Percentiles rank a stretch among this genome's conserved stretches.
Evolutionary conservation across 2,329 filamentous ascomycete species (phyloP).

Genomic region (Dendryphion nanum): DNA sequence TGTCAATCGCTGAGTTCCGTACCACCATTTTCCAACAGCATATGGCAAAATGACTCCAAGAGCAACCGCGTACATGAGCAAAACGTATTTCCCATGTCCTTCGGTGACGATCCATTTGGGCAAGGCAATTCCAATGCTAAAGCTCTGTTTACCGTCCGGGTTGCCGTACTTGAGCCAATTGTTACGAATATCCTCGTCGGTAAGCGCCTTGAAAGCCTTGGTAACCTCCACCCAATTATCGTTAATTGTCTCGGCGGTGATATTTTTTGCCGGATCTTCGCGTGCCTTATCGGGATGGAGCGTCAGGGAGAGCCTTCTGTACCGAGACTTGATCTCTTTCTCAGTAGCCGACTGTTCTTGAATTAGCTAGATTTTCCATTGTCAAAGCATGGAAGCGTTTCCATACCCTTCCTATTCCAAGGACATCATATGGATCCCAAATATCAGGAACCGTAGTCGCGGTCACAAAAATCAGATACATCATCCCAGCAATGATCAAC

Average conservation of each 20-base stretch:
- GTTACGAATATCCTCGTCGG: constrained; percentile 94
- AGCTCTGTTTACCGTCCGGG: constrained; percentile 96
- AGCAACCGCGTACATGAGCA: constrained; percentile 83
- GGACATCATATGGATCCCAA: constrained; percentile 96
- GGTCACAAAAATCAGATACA: constrained; percentile 83
- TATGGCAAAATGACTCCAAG: constrained; percentile 91
- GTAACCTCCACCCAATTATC: constrained; percentile 89
- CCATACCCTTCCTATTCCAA: constrained; percentile 77
- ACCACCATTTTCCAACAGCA: constrained; percentile 97
- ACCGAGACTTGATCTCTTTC: constrained; percentile 88
- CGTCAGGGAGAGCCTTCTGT: constrained; percentile 80
- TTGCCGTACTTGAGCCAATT: constrained; percentile 96
- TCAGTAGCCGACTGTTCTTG: constrained; percentile 70
- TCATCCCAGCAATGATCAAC: constrained; percentile 82
- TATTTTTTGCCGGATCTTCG: constrained; percentile 81
- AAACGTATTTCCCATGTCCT: constrained; percentile 91
- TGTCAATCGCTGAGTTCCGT: constrained; percentile 87
- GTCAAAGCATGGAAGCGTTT: constrained; percentile 1
- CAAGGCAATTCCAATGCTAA: constrained; percentile 94
- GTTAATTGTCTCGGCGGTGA: constrained; percentile 82
- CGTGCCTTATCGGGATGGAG: constrained; percentile 91
- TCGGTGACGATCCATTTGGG: constrained; percentile 91
- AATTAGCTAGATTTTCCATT: constrained; percentile 16
- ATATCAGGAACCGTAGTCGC: constrained; percentile 70
- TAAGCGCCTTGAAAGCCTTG: constrained; percentile 97